phyloP scores from a whole-genome alignment of 257 asterid species.

The Gentiana straminea region DNA sequence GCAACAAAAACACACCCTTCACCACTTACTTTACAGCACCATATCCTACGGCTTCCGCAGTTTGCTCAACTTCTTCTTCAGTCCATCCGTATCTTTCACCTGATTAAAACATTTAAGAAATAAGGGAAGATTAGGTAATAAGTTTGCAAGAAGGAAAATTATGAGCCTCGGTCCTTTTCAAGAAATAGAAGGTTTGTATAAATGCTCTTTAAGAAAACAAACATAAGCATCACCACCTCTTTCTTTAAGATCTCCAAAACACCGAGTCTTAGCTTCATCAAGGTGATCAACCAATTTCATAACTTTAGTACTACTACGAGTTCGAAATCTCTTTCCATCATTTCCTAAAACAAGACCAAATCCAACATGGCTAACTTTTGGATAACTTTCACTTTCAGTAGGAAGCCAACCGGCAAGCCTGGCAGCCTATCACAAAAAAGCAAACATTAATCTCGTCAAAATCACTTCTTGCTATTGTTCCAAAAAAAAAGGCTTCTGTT shows the following conservation, averaged over 20 bases:
- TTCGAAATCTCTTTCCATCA: slow-evolving; percentile 85
- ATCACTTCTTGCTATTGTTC: too few relatives aligned
- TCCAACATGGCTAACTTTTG: slow-evolving; percentile 79
- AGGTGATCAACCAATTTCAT: slow-evolving; percentile 81
- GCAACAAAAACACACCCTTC: neutral
- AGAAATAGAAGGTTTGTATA: neutral
- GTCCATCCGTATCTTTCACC: slow-evolving; percentile 77
- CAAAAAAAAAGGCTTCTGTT: too few relatives aligned
- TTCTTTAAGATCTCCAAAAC: slow-evolving; percentile 57
- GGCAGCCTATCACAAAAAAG: slow-evolving; percentile 48
- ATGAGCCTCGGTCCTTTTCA: neutral
- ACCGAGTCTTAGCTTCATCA: slow-evolving; percentile 80
- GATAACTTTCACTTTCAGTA: slow-evolving; percentile 47
- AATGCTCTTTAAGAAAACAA: neutral
- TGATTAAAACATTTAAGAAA: slow-evolving; percentile 20
- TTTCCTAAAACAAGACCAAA: slow-evolving; percentile 91
- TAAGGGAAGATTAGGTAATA: neutral
- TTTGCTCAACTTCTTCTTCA: slow-evolving; percentile 74
- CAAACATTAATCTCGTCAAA: too few relatives aligned
- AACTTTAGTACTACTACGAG: slow-evolving; percentile 85
- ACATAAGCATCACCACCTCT: slow-evolving; percentile 38
- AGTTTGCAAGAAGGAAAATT: too few relatives aligned
- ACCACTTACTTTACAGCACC: slow-evolving; percentile 84
- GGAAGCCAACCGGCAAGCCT: slow-evolving; percentile 92
- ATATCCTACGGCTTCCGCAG: slow-evolving; percentile 97